Conservation (phyloP, 2,329 filamentous ascomycete species). For the Bipolaris oryzae region DNA sequence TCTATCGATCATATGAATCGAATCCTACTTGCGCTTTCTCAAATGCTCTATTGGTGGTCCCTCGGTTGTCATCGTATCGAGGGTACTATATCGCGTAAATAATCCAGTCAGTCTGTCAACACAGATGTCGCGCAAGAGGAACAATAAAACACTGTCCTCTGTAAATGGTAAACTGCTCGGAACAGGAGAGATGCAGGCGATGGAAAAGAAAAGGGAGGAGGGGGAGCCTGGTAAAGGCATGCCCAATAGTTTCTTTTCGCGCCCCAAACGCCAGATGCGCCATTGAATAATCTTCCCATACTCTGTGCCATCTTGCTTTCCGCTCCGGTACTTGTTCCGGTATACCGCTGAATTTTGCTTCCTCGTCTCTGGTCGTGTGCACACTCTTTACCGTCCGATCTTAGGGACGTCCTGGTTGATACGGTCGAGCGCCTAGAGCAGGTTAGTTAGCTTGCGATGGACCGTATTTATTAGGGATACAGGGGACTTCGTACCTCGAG, state of each 20-base stretch:
- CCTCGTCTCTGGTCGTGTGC: conserved; percentile 2
- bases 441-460: conserved; percentile 14
- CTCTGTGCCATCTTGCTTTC: conserved; percentile 11
- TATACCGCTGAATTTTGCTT: background rate
- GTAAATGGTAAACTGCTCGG: conserved; percentile 6
- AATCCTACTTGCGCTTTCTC: background rate
- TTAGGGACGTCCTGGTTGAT: conserved; percentile 45
- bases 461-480: background rate
- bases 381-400: conserved; percentile 36
- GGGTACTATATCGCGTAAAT: conserved; percentile 27
- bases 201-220: background rate
- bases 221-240: conserved; percentile 24
- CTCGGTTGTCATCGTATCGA: conserved; percentile 35
- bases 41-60: background rate
- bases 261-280: conserved; percentile 31
- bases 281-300: conserved; percentile 12
- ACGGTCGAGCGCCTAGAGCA: conserved; percentile 41
- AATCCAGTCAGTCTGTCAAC: conserved; percentile 28
- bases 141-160: conserved; percentile 4
- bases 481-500: conserved; percentile 66
- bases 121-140: conserved; percentile 13
- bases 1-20: background rate
- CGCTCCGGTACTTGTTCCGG: background rate
- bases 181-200: background rate
- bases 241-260: conserved; percentile 24